Percentiles rank a stretch among this genome's conserved stretches.
Evolutionary conservation across 768 basidiomycete species (phyloP).

Genomic region (Suillus subluteus): DNA sequence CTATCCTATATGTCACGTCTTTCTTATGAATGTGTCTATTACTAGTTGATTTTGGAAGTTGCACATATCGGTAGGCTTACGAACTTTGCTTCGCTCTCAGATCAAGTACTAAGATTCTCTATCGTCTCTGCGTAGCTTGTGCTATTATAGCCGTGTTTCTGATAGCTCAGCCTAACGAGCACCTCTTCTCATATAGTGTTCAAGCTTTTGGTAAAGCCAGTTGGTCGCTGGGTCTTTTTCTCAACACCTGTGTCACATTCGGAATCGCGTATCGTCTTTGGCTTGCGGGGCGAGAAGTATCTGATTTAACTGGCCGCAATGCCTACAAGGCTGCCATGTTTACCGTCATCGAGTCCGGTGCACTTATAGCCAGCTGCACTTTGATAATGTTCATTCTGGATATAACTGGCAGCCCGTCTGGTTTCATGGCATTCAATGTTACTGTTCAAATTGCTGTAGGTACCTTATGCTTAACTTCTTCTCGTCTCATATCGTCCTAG

Average conservation of each 20-base stretch:
- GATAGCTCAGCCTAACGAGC: not conserved
- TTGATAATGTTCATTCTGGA: slow-evolving; percentile 19
- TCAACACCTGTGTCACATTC: slow-evolving; percentile 18
- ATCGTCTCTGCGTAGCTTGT: slow-evolving; percentile 3
- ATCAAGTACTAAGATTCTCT: not conserved
- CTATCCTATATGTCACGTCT: not conserved
- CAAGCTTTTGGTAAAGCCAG: slow-evolving; percentile 14
- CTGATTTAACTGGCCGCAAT: not conserved
- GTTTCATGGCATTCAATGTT: slow-evolving; percentile 14
- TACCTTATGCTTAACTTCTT: not conserved
- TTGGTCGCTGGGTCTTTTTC: slow-evolving; percentile 19
- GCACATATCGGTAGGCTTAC: slow-evolving; percentile 7
- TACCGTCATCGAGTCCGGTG: slow-evolving; percentile 26
- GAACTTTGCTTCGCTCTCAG: not conserved
- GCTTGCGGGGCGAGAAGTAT: slow-evolving; percentile 6
- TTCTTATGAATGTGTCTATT: not conserved
- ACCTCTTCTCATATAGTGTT: slow-evolving; percentile 8
- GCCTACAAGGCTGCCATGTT: slow-evolving; percentile 19
- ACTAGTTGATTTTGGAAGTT: slow-evolving; percentile 10
- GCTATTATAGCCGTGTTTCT: slow-evolving; percentile 6
- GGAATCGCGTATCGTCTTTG: slow-evolving; percentile 23
- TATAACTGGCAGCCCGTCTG: slow-evolving; percentile 10
- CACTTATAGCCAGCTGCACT: slow-evolving; percentile 19
- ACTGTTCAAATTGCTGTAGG: slow-evolving; percentile 21
- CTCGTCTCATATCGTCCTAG: slow-evolving; percentile 12